Percentiles rank a stretch among this genome's conserved stretches.
Evolutionary conservation across 495 filamentous ascomycete genomes (phyloP).

Genomic region (Astrocystis sublimbata): DNA sequence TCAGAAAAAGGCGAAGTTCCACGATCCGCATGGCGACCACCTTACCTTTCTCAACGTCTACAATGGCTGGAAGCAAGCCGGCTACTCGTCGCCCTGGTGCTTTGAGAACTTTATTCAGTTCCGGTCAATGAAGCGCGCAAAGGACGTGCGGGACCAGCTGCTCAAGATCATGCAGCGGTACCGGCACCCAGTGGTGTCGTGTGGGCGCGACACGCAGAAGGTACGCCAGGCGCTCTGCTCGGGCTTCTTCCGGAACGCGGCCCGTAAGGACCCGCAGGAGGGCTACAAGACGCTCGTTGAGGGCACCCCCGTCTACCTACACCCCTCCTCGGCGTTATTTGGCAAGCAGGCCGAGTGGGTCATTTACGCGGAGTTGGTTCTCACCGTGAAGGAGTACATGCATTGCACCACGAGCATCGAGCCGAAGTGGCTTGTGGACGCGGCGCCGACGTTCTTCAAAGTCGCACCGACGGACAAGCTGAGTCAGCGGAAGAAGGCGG

Average conservation of each 20-base stretch:
- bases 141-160: slow-evolving; percentile 90
- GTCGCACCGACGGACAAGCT: slow-evolving; percentile 86
- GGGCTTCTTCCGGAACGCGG: slow-evolving; percentile 94
- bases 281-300: slow-evolving; percentile 97
- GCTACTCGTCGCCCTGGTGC: slow-evolving; percentile 86
- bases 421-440: slow-evolving; percentile 88
- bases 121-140: slow-evolving; percentile 78
- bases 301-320: slow-evolving; percentile 91
- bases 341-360: slow-evolving; percentile 96
- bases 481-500: slow-evolving; percentile 88
- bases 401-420: slow-evolving; percentile 88
- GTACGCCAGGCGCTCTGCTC: slow-evolving; percentile 90
- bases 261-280: slow-evolving; percentile 92
- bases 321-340: slow-evolving; percentile 87
- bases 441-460: slow-evolving; percentile 97
- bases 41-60: slow-evolving; percentile 95
- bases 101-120: slow-evolving; percentile 98
- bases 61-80: slow-evolving; percentile 85
- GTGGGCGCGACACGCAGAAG: slow-evolving; percentile 80
- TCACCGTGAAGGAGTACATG: slow-evolving; percentile 98
- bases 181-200: slow-evolving; percentile 74
- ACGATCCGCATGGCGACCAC: slow-evolving; percentile 93
- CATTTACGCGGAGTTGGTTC: slow-evolving; percentile 83
- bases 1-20: slow-evolving; percentile 96
- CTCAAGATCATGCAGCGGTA: slow-evolving; percentile 92